Conservation (phyloP, 768 basidiomycete genomes). For the Strobilomyces dryophilus region DNA sequence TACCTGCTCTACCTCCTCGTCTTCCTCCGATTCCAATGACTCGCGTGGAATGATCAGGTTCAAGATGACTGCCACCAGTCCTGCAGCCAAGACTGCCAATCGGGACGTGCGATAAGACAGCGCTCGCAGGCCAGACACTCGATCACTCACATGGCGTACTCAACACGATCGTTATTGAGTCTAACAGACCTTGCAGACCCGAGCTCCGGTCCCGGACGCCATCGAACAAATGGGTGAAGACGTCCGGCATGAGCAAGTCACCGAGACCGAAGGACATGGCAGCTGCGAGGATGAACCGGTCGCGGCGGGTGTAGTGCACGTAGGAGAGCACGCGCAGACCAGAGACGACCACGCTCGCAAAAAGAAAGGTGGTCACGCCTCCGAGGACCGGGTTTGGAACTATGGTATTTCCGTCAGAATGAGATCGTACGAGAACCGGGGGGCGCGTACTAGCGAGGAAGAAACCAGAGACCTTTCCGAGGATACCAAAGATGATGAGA, state of each 20-base stretch:
- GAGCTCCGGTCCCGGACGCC: slow-evolving; percentile 47
- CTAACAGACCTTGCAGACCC: slow-evolving; percentile 64
- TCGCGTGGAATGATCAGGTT: slow-evolving; percentile 53
- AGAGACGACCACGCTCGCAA: slow-evolving; percentile 68
- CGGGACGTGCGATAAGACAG: neutral
- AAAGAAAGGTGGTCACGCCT: slow-evolving; percentile 85
- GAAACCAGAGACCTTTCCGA: slow-evolving; percentile 80
- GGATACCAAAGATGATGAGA: slow-evolving; percentile 73
- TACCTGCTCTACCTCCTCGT: slow-evolving; percentile 15
- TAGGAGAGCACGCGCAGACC: slow-evolving; percentile 68
- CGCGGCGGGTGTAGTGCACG: slow-evolving; percentile 54
- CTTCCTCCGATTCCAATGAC: slow-evolving; percentile 18
- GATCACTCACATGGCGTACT: slow-evolving; percentile 71
- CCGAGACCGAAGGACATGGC: slow-evolving; percentile 69
- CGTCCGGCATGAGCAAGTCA: slow-evolving; percentile 59
- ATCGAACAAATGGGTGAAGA: slow-evolving; percentile 70
- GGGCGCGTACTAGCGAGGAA: slow-evolving; percentile 62
- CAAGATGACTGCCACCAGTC: slow-evolving; percentile 53
- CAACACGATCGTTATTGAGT: slow-evolving; percentile 75
- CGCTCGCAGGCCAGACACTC: neutral
- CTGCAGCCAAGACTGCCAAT: slow-evolving; percentile 48
- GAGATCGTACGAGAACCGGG: neutral
- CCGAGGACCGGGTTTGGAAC: slow-evolving; percentile 80
- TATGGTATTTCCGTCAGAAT: slow-evolving; percentile 12
- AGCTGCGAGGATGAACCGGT: slow-evolving; percentile 66